Evolutionary conservation across 371 early-diverging fungal genomes (phyloP).

Genomic region (Syncephalastrum contaminatum): DNA sequence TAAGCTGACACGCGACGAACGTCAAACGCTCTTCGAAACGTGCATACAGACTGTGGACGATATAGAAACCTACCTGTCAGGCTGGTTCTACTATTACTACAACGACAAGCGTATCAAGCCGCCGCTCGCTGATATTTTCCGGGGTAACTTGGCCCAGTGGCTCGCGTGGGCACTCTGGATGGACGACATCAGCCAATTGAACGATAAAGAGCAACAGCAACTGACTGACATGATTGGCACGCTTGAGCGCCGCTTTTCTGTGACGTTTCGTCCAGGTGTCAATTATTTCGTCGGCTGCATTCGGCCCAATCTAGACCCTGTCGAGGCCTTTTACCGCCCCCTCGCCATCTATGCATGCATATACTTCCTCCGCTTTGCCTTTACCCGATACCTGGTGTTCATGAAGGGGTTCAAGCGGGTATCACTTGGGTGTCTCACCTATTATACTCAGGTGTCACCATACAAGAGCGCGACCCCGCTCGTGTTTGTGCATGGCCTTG

Average conservation of each 20-base stretch:
- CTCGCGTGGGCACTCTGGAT: conserved; percentile 61
- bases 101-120: no score
- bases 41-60: no score
- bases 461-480: conserved; percentile 40
- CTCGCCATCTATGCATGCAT: conserved; percentile 54
- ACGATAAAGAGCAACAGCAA: conserved; percentile 36
- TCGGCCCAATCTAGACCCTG: conserved; percentile 59
- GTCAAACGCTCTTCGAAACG: no score
- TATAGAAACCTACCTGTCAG: no score
- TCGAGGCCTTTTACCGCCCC: conserved; percentile 63
- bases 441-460: conserved; percentile 27
- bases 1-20: no score
- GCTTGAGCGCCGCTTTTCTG: conserved; percentile 38
- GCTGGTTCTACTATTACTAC: no score
- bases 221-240: conserved; percentile 44
- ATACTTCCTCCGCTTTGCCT: conserved; percentile 18
- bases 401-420: conserved; percentile 19
- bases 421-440: conserved; percentile 23
- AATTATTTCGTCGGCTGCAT: conserved; percentile 55
- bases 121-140: neutral
- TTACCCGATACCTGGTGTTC: no score
- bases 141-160: conserved; percentile 22
- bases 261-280: conserved; percentile 51
- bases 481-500: conserved; percentile 72
- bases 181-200: conserved; percentile 30